A percentile compares a stretch with the other conserved stretches of the same genome.
Evolutionary conservation across 768 basidiomycete species (phyloP).

Genomic region (Chalciporus sphaerocephalus): DNA sequence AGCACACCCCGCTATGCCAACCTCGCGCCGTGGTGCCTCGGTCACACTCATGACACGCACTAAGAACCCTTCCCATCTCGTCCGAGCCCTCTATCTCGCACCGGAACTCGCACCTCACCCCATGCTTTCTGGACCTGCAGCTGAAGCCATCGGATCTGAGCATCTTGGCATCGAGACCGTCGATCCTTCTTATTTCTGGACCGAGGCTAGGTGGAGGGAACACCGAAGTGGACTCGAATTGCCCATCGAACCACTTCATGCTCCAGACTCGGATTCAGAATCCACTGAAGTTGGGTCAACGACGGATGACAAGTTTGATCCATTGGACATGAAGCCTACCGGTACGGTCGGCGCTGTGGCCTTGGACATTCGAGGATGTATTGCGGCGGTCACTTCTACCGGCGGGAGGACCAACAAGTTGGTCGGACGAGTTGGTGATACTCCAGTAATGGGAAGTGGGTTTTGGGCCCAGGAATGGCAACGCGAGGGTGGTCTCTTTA

Average conservation of each 20-base stretch:
- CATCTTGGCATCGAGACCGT: conserved; percentile 54
- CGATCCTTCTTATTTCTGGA: conserved; percentile 76
- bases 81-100: conserved; percentile 65
- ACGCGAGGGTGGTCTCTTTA: conserved; percentile 30
- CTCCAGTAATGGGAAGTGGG: conserved; percentile 70
- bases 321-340: conserved; percentile 58
- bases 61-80: conserved; percentile 71
- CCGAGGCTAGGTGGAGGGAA: conserved; percentile 69
- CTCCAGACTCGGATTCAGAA: conserved; percentile 17
- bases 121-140: conserved; percentile 62
- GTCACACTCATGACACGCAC: conserved; percentile 61
- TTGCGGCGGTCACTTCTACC: conserved; percentile 70
- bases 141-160: conserved; percentile 55
- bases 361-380: conserved; percentile 68
- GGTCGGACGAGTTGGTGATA: conserved; percentile 79
- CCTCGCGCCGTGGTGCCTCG: conserved; percentile 57
- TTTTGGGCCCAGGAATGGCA: conserved; percentile 85
- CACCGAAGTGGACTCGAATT: conserved; percentile 70
- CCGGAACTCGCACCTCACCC: conserved; percentile 60
- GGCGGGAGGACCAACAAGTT: conserved; percentile 83
- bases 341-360: conserved; percentile 87
- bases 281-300: conserved; percentile 16
- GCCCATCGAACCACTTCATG: conserved; percentile 41
- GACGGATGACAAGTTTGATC: conserved; percentile 12
- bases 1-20: conserved; percentile 55